A percentile compares a stretch with the other conserved stretches of the same genome.
phyloP scores from a whole-genome alignment of 495 filamentous ascomycete species.

The Lentithecium fluviatile region DNA sequence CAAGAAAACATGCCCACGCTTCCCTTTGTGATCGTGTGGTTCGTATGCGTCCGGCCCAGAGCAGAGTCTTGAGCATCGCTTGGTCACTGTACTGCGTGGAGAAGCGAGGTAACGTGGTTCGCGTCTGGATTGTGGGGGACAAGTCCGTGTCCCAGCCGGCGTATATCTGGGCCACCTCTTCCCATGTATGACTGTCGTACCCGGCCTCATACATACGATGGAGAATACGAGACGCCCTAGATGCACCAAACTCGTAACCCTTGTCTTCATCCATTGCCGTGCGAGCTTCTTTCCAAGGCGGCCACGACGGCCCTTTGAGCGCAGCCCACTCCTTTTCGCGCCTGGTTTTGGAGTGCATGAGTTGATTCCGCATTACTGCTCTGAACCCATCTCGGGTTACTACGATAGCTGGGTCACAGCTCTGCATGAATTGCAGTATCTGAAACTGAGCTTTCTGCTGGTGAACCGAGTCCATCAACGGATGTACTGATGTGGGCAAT shows the following conservation, averaged over 20 bases:
- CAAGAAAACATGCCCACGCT: constrained; percentile 69
- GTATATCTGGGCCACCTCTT: constrained; percentile 55
- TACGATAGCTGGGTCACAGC: constrained; percentile 54
- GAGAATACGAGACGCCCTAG: constrained; percentile 58
- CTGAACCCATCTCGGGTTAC: constrained; percentile 63
- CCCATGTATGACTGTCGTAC: constrained; percentile 56
- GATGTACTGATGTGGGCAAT: constrained; percentile 49
- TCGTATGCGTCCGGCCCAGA: constrained; percentile 62
- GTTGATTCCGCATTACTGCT: constrained; percentile 57
- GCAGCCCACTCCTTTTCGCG: constrained; percentile 58
- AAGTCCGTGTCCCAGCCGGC: constrained; percentile 68
- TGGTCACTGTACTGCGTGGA: neutral
- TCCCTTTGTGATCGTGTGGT: constrained; percentile 68
- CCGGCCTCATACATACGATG: constrained; percentile 64
- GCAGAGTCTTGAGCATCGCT: neutral
- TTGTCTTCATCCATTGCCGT: constrained; percentile 58
- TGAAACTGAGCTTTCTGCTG: constrained; percentile 65
- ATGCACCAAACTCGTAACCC: constrained; percentile 56
- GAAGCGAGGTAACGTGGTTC: constrained; percentile 29
- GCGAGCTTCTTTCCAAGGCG: constrained; percentile 67
- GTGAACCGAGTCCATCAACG: constrained; percentile 50
- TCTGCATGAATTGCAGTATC: constrained; percentile 61
- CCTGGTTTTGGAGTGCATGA: constrained; percentile 62
- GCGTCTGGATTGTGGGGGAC: constrained; percentile 68
- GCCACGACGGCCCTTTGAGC: constrained; percentile 64